Conservation (phyloP, 1,139 yeast species). For the Yamadazyma pseudoaaseri region DNA sequence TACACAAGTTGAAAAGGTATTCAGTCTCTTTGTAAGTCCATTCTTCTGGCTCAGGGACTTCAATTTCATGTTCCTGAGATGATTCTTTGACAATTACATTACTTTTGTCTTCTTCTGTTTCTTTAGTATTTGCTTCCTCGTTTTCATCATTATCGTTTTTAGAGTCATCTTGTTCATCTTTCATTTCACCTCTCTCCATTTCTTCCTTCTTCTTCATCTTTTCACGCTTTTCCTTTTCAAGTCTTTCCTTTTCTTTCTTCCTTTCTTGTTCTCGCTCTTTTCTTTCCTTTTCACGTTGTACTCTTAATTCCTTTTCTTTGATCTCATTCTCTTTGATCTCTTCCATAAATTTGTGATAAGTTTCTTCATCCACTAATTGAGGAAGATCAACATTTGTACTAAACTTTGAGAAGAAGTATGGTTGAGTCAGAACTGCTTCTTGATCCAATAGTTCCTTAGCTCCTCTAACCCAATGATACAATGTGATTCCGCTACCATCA, state of each 20-base stretch:
- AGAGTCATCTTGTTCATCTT: background rate
- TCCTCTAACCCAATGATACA: constrained; percentile 89
- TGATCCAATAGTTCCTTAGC: constrained; percentile 47
- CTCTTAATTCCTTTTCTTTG: constrained; percentile 19
- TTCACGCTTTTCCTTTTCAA: constrained; percentile 9
- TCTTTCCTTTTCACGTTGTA: constrained; percentile 12
- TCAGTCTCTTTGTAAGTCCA: constrained; percentile 84
- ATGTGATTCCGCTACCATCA: constrained; percentile 42
- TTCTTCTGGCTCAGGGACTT: constrained; percentile 2
- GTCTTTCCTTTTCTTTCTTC: constrained; percentile 12
- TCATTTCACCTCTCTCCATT: background rate
- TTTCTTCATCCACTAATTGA: constrained; percentile 58
- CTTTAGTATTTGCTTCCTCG: constrained; percentile 3
- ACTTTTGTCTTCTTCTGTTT: background rate
- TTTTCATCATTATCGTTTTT: background rate
- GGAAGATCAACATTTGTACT: constrained; percentile 73
- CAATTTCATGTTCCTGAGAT: constrained; percentile 1
- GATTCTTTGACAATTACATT: background rate
- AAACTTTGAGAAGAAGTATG: constrained; percentile 74
- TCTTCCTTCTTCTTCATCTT: constrained; percentile 7
- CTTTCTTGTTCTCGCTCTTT: constrained; percentile 12
- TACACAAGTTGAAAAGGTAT: constrained; percentile 70
- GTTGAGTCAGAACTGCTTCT: constrained; percentile 36
- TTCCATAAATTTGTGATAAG: constrained; percentile 52
- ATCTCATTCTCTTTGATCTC: constrained; percentile 24